Evolutionary conservation across 75 land plant species (phyloP).

Genomic region (Picea glauca): DNA sequence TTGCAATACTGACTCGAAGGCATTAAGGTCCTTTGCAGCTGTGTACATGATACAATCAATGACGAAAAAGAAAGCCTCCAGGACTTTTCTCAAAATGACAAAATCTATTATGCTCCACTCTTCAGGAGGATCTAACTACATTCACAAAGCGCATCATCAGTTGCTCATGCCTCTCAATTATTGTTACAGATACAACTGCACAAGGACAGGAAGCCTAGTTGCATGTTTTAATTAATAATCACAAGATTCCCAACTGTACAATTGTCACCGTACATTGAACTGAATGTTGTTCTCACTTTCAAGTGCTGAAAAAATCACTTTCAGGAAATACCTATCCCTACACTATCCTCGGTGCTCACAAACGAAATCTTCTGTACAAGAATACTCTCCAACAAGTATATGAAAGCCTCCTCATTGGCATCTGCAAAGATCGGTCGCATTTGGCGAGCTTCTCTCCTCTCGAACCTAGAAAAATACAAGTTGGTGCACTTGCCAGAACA

Average conservation of each 20-base stretch:
- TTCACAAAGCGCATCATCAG: neutral
- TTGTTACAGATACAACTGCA: slow-evolving; percentile 1
- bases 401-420: slow-evolving; percentile 1
- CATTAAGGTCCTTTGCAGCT: neutral
- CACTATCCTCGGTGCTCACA: neutral
- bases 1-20: too few relatives aligned
- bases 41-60: neutral
- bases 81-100: too few relatives aligned
- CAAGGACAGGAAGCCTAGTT: neutral
- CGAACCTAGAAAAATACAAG: neutral
- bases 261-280: neutral
- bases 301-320: neutral
- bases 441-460: neutral
- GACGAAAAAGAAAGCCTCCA: neutral
- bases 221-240: neutral
- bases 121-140: neutral
- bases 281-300: neutral
- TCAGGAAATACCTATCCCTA: neutral
- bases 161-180: neutral
- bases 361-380: slow-evolving; percentile 6
- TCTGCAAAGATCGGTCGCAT: neutral
- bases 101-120: neutral
- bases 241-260: neutral
- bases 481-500: neutral
- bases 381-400: slow-evolving; percentile 4